Conservation (phyloP, 345 rosid genomes). For the Brassica incana region DNA sequence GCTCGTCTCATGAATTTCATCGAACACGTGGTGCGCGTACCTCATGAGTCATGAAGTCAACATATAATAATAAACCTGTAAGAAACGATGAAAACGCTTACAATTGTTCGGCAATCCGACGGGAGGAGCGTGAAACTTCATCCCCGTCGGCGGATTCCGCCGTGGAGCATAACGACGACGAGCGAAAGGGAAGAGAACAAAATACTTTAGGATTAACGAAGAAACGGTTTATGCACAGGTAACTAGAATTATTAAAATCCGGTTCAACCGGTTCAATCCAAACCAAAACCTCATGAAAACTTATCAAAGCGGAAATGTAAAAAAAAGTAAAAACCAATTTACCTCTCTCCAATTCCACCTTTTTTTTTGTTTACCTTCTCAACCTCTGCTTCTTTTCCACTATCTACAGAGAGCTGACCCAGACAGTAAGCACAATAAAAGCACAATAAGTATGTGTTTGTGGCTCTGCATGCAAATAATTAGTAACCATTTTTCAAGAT, state of each 20-base stretch:
- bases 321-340: no score
- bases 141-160: constrained; percentile 5
- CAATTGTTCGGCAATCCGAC: not conserved
- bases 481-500: not conserved
- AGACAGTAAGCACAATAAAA: no score
- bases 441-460: not conserved
- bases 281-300: not conserved
- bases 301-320: no score
- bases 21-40: constrained; percentile 32
- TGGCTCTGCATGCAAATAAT: not conserved
- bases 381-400: not conserved
- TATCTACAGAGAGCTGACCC: no score
- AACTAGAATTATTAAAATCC: not conserved
- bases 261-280: not conserved
- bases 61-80: not conserved
- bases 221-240: not conserved
- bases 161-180: not conserved
- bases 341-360: no score
- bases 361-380: no score
- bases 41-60: not conserved
- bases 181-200: not conserved
- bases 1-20: constrained; percentile 17
- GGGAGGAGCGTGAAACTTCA: not conserved
- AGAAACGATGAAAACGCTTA: not conserved
- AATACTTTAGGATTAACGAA: not conserved